Base-by-base conservation (phyloP, 257 asterid genomes). In the Sherardia arvensis region DNA sequence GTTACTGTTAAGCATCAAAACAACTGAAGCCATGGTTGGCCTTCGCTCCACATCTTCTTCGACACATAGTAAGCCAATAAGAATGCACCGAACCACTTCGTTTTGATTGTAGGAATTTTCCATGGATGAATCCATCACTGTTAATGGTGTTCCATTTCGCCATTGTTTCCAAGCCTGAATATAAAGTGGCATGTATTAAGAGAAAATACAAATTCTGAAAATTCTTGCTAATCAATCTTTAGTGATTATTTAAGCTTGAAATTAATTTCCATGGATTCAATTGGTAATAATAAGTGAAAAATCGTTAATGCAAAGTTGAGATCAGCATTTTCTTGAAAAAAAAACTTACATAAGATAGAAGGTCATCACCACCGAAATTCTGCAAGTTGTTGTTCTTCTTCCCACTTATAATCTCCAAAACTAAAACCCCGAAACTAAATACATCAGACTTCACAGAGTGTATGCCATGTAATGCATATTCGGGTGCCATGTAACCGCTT, bases 401-500 rank as follows among this genome's bases (percentile, higher is more conserved):
- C 10, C 76, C 79, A 38, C 73, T 70, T 57, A 70, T 0, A 23
- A 70, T 66, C 65, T 75, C 79, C 9, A 75, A 18, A 8, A 61
- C 22, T 40, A 75, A 53, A 10, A 75, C 73, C 0, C 79, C 79
- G 36, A 70, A 70, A 27, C 76, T 66, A n/a, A 54, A 75, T 7
- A 75, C 73, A 30, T 70, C 76, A 17, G 73, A 74, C 22, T 66
- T 66, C 4, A 70, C 54, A 0, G 75, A 75, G n/a, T 66, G 36
- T 5, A 47, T 29, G 4, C 73, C 73, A 3, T 62, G 64, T 15
- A 43, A 18, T 61, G 38, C 34, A 4, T 74, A 70, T 51, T 69
- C 79, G 1, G 79, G 76, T 15, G 79, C 65, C 73, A 75, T 75
- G 64, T 75, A 70, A 45, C 76, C 79, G 40, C 73, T 75, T 25